Conservation (phyloP, 371 early-diverging fungal species). For the Lichtheimia hyalospora region DNA sequence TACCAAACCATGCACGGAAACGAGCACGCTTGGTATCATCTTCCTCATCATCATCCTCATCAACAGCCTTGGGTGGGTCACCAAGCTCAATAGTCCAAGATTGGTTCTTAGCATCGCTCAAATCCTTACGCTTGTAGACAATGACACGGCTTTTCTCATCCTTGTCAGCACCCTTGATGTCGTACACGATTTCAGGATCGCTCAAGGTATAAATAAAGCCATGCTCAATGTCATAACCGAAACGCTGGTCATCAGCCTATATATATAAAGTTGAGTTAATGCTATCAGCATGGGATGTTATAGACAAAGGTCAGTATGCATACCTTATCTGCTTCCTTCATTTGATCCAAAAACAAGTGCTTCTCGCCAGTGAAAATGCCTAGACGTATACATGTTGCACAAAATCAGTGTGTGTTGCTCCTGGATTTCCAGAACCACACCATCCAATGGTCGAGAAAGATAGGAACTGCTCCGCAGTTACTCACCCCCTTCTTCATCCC, state of each 20-base stretch:
- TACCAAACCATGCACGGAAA: slow-evolving; percentile 41
- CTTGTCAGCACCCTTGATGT: slow-evolving; percentile 28
- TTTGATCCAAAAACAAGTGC: slow-evolving; percentile 31
- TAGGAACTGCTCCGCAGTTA: no score
- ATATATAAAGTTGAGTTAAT: slow-evolving; percentile 12
- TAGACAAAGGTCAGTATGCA: background rate
- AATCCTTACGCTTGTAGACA: slow-evolving; percentile 34
- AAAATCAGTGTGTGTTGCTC: background rate
- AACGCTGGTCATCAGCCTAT: slow-evolving; percentile 35
- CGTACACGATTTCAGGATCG: slow-evolving; percentile 27
- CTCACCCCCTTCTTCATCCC: no score
- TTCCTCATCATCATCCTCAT: slow-evolving; percentile 34
- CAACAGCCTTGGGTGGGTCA: slow-evolving; percentile 33
- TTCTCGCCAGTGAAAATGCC: slow-evolving; percentile 39
- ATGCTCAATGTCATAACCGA: slow-evolving; percentile 30
- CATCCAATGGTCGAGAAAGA: background rate
- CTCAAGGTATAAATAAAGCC: slow-evolving; percentile 32
- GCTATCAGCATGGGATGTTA: slow-evolving; percentile 8
- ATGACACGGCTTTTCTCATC: slow-evolving; percentile 36
- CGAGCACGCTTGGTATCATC: slow-evolving; percentile 38
- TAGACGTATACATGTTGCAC: background rate
- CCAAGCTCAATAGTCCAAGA: slow-evolving; percentile 36
- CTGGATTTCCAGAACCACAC: background rate
- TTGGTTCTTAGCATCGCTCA: slow-evolving; percentile 29
- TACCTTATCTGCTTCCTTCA: slow-evolving; percentile 36